phyloP scores from a whole-genome alignment of 345 rosid genomes.

The Eucalyptus victrix region DNA sequence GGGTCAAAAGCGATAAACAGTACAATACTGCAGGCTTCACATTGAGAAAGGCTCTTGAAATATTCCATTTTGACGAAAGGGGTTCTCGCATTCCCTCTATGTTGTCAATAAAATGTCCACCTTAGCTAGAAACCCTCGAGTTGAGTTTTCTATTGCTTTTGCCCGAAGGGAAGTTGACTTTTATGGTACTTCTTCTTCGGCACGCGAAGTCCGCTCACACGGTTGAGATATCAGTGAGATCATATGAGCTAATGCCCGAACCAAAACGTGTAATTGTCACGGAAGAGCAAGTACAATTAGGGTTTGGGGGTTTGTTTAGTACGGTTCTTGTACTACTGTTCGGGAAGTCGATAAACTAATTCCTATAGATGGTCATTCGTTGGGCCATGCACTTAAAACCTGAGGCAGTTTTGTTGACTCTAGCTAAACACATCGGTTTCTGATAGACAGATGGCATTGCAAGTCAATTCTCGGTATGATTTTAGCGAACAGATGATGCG shows the following conservation, averaged over 20 bases:
- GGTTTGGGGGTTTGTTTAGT: not conserved
- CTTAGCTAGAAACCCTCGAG: not conserved
- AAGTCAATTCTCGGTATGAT: rapidly evolving
- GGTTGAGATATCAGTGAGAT: not conserved
- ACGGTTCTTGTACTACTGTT: not conserved
- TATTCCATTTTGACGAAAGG: not conserved
- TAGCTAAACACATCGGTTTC: not conserved
- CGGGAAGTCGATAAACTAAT: not conserved
- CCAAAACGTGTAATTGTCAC: not conserved
- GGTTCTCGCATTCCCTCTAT: not conserved
- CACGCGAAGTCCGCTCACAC: not conserved
- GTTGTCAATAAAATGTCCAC: not conserved
- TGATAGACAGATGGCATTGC: rapidly evolving
- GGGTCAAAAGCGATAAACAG: not conserved
- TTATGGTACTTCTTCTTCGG: not conserved
- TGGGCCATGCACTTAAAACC: not conserved
- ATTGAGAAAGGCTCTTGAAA: not conserved
- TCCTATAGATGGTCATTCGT: not conserved
- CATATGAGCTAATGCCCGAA: not conserved
- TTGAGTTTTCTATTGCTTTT: not conserved
- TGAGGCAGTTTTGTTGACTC: not conserved
- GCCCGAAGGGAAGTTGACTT: not conserved
- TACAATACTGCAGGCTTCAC: not conserved
- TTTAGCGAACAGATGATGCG: not conserved
- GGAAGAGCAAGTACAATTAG: not conserved